Evolutionary conservation across 2,329 filamentous ascomycete species (phyloP), one percentile per base, ranked within the genome.

Genomic region (Pseudocercospora musae): DNA sequence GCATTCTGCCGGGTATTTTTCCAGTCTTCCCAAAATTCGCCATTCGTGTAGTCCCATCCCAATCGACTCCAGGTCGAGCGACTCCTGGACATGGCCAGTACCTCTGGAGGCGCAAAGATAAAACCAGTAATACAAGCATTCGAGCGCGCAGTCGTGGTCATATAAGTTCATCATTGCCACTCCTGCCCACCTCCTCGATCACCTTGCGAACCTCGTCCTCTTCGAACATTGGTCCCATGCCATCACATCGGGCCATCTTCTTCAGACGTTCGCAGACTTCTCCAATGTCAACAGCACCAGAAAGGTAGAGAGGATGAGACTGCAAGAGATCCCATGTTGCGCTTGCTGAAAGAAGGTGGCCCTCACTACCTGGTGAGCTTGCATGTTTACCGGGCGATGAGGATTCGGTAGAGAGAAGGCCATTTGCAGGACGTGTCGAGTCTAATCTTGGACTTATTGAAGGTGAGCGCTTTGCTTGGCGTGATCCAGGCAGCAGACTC

Each of bases 291-390:
- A 97, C 88, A 20, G 91, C 80, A 0, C 92, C 92, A 52, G 85
- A 84, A 74, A 87, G 86, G 74, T 90, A 96, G 8, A 92, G 78
- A 6, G 90, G 86, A 75, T 96, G 91, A 58, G 81, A 82, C 72
- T 96, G 90, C 63, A 98, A 95, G 58, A 92, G 81, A 71, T 97
- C 93, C 94, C 94, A 98, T 0, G 92, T 89, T 1, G 91, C 90
- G 18, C 88, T 88, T 0, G 89, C 89, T 40, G 89, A 89, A 6
- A 95, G 81, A 13, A 96, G 78, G 62, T 70, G 66, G 69, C 67
- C 79, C 72, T 76, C 90, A 83, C 73, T 68, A 4, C 56, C 50
- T 18, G 63, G 60, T 10, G 66, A 63, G 44, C 50, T 62, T n/a
- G 53, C 23, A 21, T 25, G 58, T 49, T 53, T 63, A 46, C 60